phyloP scores from a whole-genome alignment of 148 eudicot genomes.

The Fagopyrum tataricum region DNA sequence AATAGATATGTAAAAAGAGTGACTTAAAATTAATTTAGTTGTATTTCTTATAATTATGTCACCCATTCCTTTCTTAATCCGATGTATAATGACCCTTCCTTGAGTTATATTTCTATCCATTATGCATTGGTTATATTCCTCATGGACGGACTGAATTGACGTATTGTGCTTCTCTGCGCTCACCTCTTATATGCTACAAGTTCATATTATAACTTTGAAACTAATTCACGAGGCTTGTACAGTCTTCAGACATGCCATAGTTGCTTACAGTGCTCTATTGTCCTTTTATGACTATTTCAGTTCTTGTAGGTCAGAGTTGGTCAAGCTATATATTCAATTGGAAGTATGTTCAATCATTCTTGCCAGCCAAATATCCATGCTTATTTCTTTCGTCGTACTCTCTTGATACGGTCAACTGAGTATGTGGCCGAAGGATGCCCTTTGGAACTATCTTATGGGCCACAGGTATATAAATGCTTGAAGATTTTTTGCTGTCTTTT shows the following conservation, averaged over 20 bases:
- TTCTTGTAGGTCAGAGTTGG: constrained; percentile 63
- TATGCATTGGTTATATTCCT: background rate
- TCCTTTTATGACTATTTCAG: constrained; percentile 1
- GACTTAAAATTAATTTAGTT: background rate
- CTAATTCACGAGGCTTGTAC: background rate
- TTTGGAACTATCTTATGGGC: constrained; percentile 89
- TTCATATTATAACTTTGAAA: background rate
- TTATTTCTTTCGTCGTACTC: constrained; percentile 77
- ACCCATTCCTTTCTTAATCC: background rate
- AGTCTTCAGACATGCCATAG: background rate
- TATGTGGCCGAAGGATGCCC: constrained; percentile 41
- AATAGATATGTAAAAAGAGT: background rate
- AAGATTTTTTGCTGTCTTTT: background rate
- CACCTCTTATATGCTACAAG: background rate
- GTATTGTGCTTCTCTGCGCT: background rate
- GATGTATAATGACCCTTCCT: background rate
- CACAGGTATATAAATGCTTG: constrained; percentile 52
- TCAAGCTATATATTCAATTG: constrained; percentile 73
- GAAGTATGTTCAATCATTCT: constrained; percentile 91
- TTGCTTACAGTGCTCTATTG: background rate
- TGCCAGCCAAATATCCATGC: constrained; percentile 85
- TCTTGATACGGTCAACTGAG: constrained; percentile 67
- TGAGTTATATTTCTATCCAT: background rate
- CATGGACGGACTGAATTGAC: background rate
- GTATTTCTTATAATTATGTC: background rate